Base-by-base conservation (phyloP, 129 eudicot genomes). In the Sambucus nigra region DNA sequence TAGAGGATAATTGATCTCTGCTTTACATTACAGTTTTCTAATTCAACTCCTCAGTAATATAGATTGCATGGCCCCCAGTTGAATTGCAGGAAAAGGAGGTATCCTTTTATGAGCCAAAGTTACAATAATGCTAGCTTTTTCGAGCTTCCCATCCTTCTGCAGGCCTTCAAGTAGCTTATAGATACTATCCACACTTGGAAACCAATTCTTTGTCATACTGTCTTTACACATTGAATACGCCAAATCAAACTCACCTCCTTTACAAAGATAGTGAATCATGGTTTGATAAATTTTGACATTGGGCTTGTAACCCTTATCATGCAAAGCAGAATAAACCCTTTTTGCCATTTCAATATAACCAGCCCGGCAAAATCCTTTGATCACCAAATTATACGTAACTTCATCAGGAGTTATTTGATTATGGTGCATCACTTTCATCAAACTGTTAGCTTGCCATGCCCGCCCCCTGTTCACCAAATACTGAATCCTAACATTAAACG, bases 401-500 rank as follows among this genome's bases (percentile, higher is more conserved):
- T 80, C 91, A 63, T 88, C 94, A 0, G 96, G 87, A 35, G 12
- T 25, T 7, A 83, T 68, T 55, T 61, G 68, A 32, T 72, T 15
- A 26, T 69, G 32, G 20, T 72, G 74, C 96, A 88, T 88, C 79
- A 80, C 51, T 7, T 63, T 69, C 87, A 83, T 58, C 79, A 88
- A 64, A 41, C 76, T 79, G 64, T 83, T 80, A 49, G 96, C 96
- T 53, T 83, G 80, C 89, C 91, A 84, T 6, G 83, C 77, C 4
- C 94, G 72, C 18, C 96, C 81, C 51, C 48, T 68, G 49, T 49
- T 53, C 51, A 80, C 91, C 81, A 88, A 75, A 47, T 77, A 88
- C 75, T 88, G 96, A 64, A 88, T 78, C 65, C 96, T 77, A 13
- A 71, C 84, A 70, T 88, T 88, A 51, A 88, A 88, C n/a, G 96